Conservation (phyloP, 2,329 filamentous ascomycete species). For the Pseudogymnoascus sp. region DNA sequence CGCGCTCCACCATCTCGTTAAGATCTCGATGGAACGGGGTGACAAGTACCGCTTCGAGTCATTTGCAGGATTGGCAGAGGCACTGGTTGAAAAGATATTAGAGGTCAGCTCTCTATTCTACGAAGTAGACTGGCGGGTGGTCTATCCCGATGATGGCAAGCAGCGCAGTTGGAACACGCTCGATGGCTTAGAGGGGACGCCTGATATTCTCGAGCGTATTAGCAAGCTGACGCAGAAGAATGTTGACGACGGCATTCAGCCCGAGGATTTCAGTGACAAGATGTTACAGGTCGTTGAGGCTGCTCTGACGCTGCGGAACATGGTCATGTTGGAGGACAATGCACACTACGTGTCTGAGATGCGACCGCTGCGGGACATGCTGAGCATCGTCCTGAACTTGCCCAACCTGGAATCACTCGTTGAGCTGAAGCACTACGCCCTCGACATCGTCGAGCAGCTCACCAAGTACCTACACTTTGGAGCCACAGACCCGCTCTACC, state of each 20-base stretch:
- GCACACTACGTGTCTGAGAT: constrained; percentile 72
- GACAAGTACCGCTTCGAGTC: constrained; percentile 95
- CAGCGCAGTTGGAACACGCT: constrained; percentile 43
- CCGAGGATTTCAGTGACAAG: constrained; percentile 59
- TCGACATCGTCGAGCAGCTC: constrained; percentile 87
- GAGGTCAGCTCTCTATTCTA: constrained; percentile 74
- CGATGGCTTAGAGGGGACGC: constrained; percentile 59
- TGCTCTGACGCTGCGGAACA: constrained; percentile 81
- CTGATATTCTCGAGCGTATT: constrained; percentile 66
- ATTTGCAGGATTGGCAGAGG: constrained; percentile 81
- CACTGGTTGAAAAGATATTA: constrained; percentile 75
- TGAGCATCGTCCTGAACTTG: constrained; percentile 74
- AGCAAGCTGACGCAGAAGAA: constrained; percentile 50
- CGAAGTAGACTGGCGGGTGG: constrained; percentile 71
- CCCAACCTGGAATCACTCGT: constrained; percentile 63
- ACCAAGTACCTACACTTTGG: constrained; percentile 71
- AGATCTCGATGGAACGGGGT: constrained; percentile 88
- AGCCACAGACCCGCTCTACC: constrained; percentile 69
- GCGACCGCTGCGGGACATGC: constrained; percentile 66
- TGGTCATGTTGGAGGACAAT: constrained; percentile 90
- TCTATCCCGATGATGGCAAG: constrained; percentile 56
- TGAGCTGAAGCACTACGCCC: constrained; percentile 81
- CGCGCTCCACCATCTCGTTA: constrained; percentile 84
- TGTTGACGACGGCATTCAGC: constrained; percentile 60
- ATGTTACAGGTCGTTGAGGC: constrained; percentile 78